Conservation (phyloP, 225 moss, liverwort and hornwort species). For the Pseudisothecium myosuroides region DNA sequence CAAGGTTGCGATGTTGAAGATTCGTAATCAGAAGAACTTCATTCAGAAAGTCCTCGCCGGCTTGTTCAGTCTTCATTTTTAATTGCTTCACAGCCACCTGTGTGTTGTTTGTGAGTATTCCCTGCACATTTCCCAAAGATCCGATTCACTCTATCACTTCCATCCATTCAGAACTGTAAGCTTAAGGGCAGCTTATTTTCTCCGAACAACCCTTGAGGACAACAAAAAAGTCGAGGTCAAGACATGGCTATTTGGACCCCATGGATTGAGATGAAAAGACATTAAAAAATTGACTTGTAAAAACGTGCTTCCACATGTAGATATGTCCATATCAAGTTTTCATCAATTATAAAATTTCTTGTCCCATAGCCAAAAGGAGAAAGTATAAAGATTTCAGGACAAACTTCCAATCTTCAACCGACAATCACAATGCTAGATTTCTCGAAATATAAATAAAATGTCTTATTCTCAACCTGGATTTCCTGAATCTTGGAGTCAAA, state of each 20-base stretch:
- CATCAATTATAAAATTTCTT: not conserved
- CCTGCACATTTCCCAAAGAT: too few relatives aligned
- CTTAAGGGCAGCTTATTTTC: too few relatives aligned
- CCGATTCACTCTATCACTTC: too few relatives aligned
- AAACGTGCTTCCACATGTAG: not conserved
- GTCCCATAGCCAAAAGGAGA: not conserved
- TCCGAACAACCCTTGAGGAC: too few relatives aligned
- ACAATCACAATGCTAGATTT: not conserved
- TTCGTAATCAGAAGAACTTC: conserved; percentile 24
- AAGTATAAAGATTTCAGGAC: not conserved
- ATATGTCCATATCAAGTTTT: not conserved
- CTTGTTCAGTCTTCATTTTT: not conserved
- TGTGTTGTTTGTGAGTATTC: not conserved
- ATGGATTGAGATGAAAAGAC: too few relatives aligned
- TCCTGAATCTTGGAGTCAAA: not conserved
- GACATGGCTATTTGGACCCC: too few relatives aligned
- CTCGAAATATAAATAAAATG: not conserved
- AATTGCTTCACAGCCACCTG: conserved; percentile 17
- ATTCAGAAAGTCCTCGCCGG: conserved; percentile 26
- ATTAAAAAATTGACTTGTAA: too few relatives aligned
- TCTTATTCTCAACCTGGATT: not conserved
- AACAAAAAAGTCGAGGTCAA: too few relatives aligned
- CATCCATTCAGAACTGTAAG: too few relatives aligned
- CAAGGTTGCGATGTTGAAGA: conserved; percentile 28
- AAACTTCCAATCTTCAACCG: not conserved